Evolutionary conservation across 2,329 filamentous ascomycete genomes (phyloP), one percentile per base, ranked within the genome.

Genomic region (Xylariaceae sp.): DNA sequence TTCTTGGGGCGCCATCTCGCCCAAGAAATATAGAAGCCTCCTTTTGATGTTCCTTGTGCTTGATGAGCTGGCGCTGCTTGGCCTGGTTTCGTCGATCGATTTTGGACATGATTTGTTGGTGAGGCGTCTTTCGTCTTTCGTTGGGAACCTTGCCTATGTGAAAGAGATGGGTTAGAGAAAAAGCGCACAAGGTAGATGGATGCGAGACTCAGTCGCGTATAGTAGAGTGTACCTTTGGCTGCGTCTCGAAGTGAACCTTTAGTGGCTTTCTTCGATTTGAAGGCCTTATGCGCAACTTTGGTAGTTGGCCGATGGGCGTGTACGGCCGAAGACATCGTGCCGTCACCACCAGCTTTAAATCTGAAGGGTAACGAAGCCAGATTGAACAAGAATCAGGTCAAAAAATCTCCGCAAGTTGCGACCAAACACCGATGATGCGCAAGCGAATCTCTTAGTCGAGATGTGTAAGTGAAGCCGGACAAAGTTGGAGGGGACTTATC

Each of bases 91-190:
- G 86, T 57, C 94, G 87, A 73, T 96, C 91, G 71, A 99, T 82
- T 74, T 97, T 99, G 56, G 91, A 95, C 89, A 96, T 92, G 74
- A 96, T 84, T 75, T 96, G 90, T 71, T 99, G 94, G 71, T 96
- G 90, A 53, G 89, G 89, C 12, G 92, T 96, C 72, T 89, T 95
- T 67, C 30, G 92, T 95, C 72, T 89, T 94, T 68, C 92, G 85
- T 65, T 79, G 78, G 58, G 86, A 48, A 92, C 80, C 72, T 94
- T 94, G 69, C 91, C 89, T 94, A 55, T 39, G 12, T 32, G 32
- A 41, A 32, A 19, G 1, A 41, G n/a, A 19, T 53, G 30, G 49
- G 47, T 47, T 31, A 31, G 26, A 30, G 9, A 12, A 41, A 12
- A 32, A 19, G 32, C 26, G 43, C 29, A 27, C n/a, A n/a, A 32